These are phyloP conservation scores for Dactylellina cionopaga DNA, from an alignment of 2,329 filamentous ascomycete genomes.

Conservation along the genomic window DNA sequence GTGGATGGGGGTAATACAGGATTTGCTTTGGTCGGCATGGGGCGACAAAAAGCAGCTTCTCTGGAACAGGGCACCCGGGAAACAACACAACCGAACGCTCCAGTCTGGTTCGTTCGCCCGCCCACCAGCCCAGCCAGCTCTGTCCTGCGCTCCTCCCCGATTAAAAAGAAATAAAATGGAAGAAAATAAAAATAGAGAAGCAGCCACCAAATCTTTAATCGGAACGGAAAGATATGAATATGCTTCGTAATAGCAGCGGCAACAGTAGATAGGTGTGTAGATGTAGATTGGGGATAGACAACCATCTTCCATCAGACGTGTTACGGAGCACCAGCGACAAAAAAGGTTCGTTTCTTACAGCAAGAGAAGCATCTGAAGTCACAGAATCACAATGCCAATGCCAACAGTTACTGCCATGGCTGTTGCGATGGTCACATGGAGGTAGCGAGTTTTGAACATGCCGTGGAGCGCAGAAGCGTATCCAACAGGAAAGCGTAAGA, in stretches of 20 bases:
- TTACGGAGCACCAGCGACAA: conserved; percentile 21
- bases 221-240: background rate
- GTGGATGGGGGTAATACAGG: too few relatives aligned
- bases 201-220: background rate
- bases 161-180: background rate
- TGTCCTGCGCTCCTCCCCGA: conserved; percentile 41
- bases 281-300: conserved; percentile 1
- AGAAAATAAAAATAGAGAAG: background rate
- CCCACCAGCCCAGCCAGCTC: background rate
- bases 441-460: conserved; percentile 28
- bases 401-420: too few relatives aligned
- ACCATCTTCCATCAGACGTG: conserved; percentile 26
- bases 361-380: conserved; percentile 9
- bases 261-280: background rate
- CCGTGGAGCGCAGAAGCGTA: conserved; percentile 47
- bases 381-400: conserved; percentile 26
- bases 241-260: background rate
- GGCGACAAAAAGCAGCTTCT: too few relatives aligned
- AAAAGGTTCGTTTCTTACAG: conserved; percentile 29
- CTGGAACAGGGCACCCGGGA: too few relatives aligned
- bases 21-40: too few relatives aligned
- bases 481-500: conserved; percentile 42
- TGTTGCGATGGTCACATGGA: conserved; percentile 46
- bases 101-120: background rate
- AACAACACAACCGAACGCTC: conserved; percentile 14